phyloP scores from a whole-genome alignment of 371 early-diverging fungal species.

The Mortierella sp. region DNA sequence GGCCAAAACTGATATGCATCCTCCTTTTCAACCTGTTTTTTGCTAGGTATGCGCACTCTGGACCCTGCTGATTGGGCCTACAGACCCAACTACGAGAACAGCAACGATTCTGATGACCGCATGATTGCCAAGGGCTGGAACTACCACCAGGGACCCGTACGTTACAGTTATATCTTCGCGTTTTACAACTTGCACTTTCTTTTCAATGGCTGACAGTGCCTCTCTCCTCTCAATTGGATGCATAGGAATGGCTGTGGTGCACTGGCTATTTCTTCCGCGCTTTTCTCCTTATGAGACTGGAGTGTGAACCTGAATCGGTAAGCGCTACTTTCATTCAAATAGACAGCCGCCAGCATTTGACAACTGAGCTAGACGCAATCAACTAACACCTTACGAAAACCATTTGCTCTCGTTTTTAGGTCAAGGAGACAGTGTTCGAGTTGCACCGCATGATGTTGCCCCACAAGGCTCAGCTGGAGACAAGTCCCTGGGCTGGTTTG shows the following conservation, averaged over 20 bases:
- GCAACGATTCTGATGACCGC: slow-evolving; percentile 87
- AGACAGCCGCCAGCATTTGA: neutral
- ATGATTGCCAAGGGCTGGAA: slow-evolving; percentile 94
- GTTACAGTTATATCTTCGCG: neutral
- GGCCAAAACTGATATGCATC: neutral
- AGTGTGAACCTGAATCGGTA: slow-evolving; percentile 44
- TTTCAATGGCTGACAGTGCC: neutral
- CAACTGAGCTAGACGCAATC: neutral
- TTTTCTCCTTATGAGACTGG: slow-evolving; percentile 75
- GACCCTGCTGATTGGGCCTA: slow-evolving; percentile 94
- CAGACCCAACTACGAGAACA: slow-evolving; percentile 92
- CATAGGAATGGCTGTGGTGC: slow-evolving; percentile 96
- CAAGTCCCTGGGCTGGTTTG: slow-evolving; percentile 86
- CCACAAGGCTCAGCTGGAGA: slow-evolving; percentile 80
- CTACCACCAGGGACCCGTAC: slow-evolving; percentile 94
- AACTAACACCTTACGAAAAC: neutral
- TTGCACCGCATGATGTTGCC: slow-evolving; percentile 78
- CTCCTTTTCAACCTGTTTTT: neutral
- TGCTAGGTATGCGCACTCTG: slow-evolving; percentile 87
- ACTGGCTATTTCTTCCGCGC: slow-evolving; percentile 92
- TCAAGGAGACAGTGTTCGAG: slow-evolving; percentile 48
- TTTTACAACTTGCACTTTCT: neutral
- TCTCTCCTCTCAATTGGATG: neutral
- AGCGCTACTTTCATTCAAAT: neutral
- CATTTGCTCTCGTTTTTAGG: slow-evolving; percentile 14